phyloP scores from a whole-genome alignment of 2,329 filamentous ascomycete genomes.

The Monilinia laxa region DNA sequence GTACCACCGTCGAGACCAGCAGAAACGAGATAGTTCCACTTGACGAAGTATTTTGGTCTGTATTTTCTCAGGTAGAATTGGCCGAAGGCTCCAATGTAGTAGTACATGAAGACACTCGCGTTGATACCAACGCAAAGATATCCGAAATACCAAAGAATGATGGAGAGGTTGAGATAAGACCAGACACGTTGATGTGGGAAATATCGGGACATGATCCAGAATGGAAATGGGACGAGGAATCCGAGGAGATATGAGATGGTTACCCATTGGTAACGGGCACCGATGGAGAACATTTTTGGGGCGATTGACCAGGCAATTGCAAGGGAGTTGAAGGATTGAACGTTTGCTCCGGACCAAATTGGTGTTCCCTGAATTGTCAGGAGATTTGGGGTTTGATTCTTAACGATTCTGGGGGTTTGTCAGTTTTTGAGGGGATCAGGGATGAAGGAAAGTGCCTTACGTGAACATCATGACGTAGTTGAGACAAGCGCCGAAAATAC shows the following conservation, averaged over 20 bases:
- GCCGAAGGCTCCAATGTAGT: slow-evolving; percentile 63
- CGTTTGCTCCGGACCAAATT: slow-evolving; percentile 58
- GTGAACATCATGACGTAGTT: slow-evolving; percentile 63
- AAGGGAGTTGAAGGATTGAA: slow-evolving; percentile 60
- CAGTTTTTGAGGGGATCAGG: slow-evolving; percentile 46
- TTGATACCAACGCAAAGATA: slow-evolving; percentile 67
- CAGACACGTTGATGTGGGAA: slow-evolving; percentile 58
- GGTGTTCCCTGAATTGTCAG: slow-evolving; percentile 62
- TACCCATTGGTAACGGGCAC: slow-evolving; percentile 61
- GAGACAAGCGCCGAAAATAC: slow-evolving; percentile 45
- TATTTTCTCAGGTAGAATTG: slow-evolving; percentile 65
- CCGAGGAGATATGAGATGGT: slow-evolving; percentile 75
- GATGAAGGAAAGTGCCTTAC: slow-evolving; percentile 25
- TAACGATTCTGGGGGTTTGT: slow-evolving; percentile 59
- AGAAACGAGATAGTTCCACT: slow-evolving; percentile 75
- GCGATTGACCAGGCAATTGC: slow-evolving; percentile 75
- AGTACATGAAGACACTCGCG: slow-evolving; percentile 70
- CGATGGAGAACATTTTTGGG: slow-evolving; percentile 63
- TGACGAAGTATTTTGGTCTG: slow-evolving; percentile 64
- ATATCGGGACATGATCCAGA: slow-evolving; percentile 54
- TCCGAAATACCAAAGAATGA: slow-evolving; percentile 64
- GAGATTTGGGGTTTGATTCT: slow-evolving; percentile 63
- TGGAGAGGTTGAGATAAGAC: slow-evolving; percentile 65
- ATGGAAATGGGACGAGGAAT: slow-evolving; percentile 58
- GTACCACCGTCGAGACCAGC: slow-evolving; percentile 70